Percentiles rank a stretch among this genome's conserved stretches.
phyloP scores from a whole-genome alignment of 2,329 filamentous ascomycete species.

The Nemania abortiva region DNA sequence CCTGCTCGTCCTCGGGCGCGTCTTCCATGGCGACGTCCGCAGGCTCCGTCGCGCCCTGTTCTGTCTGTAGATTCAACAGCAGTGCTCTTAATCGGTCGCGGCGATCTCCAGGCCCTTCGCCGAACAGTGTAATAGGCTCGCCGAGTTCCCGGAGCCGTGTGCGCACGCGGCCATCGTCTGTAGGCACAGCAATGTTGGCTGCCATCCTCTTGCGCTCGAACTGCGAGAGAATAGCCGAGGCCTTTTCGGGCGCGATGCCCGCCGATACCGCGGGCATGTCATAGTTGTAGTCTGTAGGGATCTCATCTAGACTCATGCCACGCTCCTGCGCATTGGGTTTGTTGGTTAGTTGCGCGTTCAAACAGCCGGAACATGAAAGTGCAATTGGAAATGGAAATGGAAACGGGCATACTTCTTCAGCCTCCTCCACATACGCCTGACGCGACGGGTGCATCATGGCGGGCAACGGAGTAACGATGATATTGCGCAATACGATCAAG shows the following conservation, averaged over 20 bases:
- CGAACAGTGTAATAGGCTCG: conserved; percentile 95
- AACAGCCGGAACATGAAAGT: conserved; percentile 34
- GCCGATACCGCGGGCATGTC: conserved; percentile 74
- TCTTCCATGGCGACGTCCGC: conserved; percentile 74
- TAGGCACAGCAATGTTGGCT: conserved; percentile 90
- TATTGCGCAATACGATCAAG: neutral
- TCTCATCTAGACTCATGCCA: conserved; percentile 54
- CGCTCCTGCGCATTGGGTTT: conserved; percentile 47
- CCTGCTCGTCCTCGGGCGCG: conserved; percentile 70
- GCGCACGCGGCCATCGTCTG: conserved; percentile 89
- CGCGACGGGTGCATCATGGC: conserved; percentile 86
- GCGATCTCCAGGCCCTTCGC: conserved; percentile 86
- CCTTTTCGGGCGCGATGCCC: conserved; percentile 82
- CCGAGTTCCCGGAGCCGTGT: conserved; percentile 83
- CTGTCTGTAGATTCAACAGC: conserved; percentile 78
- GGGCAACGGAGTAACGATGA: conserved; percentile 49
- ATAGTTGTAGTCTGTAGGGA: conserved; percentile 83
- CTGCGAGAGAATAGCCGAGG: conserved; percentile 85
- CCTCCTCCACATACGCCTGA: conserved; percentile 94
- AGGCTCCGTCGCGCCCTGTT: conserved; percentile 65
- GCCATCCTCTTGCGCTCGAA: conserved; percentile 92
- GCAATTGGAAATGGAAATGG: neutral
- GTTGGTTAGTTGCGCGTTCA: conserved; percentile 38
- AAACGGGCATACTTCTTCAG: conserved; percentile 69
- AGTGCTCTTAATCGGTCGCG: conserved; percentile 88